Evolutionary conservation across 805 yeast genomes (phyloP), one percentile per base, ranked within the genome.

Genomic region (Metschnikowia anglica): DNA sequence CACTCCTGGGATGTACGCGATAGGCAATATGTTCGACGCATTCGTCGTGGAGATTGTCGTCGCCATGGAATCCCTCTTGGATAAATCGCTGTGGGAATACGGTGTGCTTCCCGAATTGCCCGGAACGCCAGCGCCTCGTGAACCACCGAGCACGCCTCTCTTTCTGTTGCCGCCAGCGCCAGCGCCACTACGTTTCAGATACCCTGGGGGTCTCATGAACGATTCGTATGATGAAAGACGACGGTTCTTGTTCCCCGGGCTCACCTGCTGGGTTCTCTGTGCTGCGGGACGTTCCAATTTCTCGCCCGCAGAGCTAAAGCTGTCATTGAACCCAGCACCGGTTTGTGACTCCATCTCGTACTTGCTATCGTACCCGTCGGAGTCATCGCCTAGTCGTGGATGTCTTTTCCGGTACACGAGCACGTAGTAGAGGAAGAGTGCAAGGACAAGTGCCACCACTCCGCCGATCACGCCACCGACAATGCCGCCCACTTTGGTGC

Each of bases 1-100:
- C 34, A 89, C 97, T 27, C 97, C 97, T 0, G 97, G 98, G 46
- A 90, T 87, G 59, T 89, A 90, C 2, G 96, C 96, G 44, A 91
- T 84, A 15, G 96, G 96, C 47, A 90, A 76, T 50, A 90, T 81
- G 62, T 90, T 89, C 11, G 95, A 85, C 3, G 95, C 95, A 54
- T 84, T 80, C 9, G 93, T 83, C 36, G 83, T 72, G 28, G 73
- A 67, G 11, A 83, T 77, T 5, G 89, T 77, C 23, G 85, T 77
- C 7, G 90, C 85, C 54, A 65, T 65, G 11, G 73, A 68, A 47
- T 65, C 58, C 38, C 74, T 58, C 41, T 51, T 47, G 34, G 23
- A 42, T 45, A 21, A 40, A 46, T 39, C 49, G 52, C 36, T 37
- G 43, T 37, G 12, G 12, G 32, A 52, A 58, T 21, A 54, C 45